Evolutionary conservation across 768 basidiomycete species (phyloP).

Genomic region (Chalciporus chontae): DNA sequence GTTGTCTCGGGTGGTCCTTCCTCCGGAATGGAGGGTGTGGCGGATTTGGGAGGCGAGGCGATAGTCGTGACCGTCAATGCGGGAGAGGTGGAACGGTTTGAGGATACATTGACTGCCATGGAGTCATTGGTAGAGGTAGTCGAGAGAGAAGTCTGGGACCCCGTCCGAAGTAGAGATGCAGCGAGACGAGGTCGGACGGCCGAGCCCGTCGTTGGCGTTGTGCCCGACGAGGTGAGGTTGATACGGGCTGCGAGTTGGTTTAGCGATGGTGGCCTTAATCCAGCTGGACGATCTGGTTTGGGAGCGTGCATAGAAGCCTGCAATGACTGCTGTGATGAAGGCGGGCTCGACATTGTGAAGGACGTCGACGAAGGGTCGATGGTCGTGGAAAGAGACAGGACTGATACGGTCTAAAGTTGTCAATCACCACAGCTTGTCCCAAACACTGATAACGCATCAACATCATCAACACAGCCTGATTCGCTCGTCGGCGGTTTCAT

Average conservation of each 20-base stretch:
- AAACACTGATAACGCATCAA: background rate
- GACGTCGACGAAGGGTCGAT: slow-evolving; percentile 14
- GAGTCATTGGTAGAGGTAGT: slow-evolving; percentile 54
- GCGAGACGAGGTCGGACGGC: slow-evolving; percentile 64
- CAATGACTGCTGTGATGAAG: slow-evolving; percentile 25
- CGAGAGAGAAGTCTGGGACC: slow-evolving; percentile 49
- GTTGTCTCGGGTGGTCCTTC: slow-evolving; percentile 28
- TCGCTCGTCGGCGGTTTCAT: background rate
- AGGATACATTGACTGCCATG: slow-evolving; percentile 60
- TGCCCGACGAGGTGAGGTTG: slow-evolving; percentile 37
- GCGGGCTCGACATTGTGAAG: slow-evolving; percentile 30
- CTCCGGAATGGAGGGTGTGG: slow-evolving; percentile 39
- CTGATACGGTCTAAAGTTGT: background rate
- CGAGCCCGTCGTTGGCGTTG: slow-evolving; percentile 22
- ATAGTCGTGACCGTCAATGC: slow-evolving; percentile 43
- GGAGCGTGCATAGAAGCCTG: slow-evolving; percentile 33
- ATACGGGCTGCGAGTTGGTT: slow-evolving; percentile 83
- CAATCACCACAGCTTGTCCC: background rate
- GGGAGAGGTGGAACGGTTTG: slow-evolving; percentile 68
- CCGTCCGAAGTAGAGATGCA: slow-evolving; percentile 68
- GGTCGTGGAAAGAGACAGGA: slow-evolving; percentile 9
- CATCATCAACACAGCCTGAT: background rate
- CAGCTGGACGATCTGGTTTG: slow-evolving; percentile 36
- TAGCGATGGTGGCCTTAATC: slow-evolving; percentile 61
- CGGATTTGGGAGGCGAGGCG: slow-evolving; percentile 40